Evolutionary conservation across 371 early-diverging fungal genomes (phyloP), one percentile per base, ranked within the genome.

Genomic region (Batrachochytrium dendrobatidis): DNA sequence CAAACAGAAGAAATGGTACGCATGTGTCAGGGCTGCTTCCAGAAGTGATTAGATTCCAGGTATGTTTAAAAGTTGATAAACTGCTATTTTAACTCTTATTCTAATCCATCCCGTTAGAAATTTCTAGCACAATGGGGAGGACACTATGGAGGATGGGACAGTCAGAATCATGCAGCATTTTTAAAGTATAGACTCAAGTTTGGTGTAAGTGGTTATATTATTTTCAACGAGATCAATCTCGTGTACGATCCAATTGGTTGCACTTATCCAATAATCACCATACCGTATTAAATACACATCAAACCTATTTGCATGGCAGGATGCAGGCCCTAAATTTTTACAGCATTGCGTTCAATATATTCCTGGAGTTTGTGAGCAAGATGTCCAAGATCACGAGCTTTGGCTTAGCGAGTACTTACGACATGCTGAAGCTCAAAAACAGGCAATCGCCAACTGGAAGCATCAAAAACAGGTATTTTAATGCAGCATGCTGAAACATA

Each of bases 131-230:
- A 49, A 24, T 57, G 64, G 44, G 69, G 69, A 20, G 62, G 60
- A 12, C 61, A 63, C 28, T 57, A 55, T 46, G 69, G 69, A 17
- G 69, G 69, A 17, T 69, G 69, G 69, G 69, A 69, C 34, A 66
- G 65, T 59, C 53, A 62, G 15, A 62, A 56, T 34, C 69, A 69
- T 34, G 53, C 55, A 8, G 65, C 59, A 8, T 69, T 65, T 59
- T 22, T 69, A 10, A 58, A 59, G 58, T 45, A 64, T 22, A 24
- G 64, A 17, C 28, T 44, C 18, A 69, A 65, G 58, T 62, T 62
- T 44, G 63, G 59, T 5, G 69, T 65, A 43, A 53, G 53, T 51
- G 29, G 22, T 45, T 29, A 20, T 1, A 34, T 17, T 49, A 3
- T n/a, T 1, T 18, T 20, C 18, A 10, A 22, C 24, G 34, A 6